Evolutionary conservation across 805 yeast species (phyloP).

Genomic region (Metschnikowia orientalis): DNA sequence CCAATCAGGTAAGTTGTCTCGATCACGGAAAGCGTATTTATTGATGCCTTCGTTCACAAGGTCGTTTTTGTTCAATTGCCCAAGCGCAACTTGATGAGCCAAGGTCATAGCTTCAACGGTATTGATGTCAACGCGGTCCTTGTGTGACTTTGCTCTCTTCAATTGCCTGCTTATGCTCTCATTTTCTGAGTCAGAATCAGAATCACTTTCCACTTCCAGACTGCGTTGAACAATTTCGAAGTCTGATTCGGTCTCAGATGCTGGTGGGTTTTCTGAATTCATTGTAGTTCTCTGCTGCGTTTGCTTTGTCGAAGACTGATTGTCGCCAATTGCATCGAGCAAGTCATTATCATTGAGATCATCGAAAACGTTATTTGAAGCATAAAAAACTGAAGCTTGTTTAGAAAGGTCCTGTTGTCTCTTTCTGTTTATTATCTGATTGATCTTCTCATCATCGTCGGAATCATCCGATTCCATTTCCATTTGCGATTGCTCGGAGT

Average conservation of each 20-base stretch:
- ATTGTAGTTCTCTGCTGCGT: conserved; percentile 9
- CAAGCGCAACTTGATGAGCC: conserved; percentile 92
- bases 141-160: conserved; percentile 45
- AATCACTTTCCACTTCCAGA: conserved; percentile 28
- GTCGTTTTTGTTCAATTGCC: conserved; percentile 79
- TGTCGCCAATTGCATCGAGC: conserved; percentile 11
- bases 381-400: conserved; percentile 37
- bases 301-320: conserved; percentile 3
- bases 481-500: conserved; percentile 43
- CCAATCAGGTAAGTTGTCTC: conserved; percentile 94
- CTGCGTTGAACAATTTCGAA: conserved; percentile 40
- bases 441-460: conserved; percentile 60
- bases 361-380: conserved; percentile 37
- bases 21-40: conserved; percentile 86
- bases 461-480: conserved; percentile 52
- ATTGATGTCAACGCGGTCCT: conserved; percentile 71
- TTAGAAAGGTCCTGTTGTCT: conserved; percentile 31
- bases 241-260: conserved; percentile 36
- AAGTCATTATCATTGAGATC: conserved; percentile 47
- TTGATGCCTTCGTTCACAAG: conserved; percentile 90
- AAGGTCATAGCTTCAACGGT: conserved; percentile 97
- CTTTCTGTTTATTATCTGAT: conserved; percentile 48
- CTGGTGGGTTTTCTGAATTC: conserved; percentile 1
- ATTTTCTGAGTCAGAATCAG: conserved; percentile 50
- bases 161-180: conserved; percentile 35